Conservation (phyloP, 768 basidiomycete genomes). For the Sporobolomyces phaffii region DNA sequence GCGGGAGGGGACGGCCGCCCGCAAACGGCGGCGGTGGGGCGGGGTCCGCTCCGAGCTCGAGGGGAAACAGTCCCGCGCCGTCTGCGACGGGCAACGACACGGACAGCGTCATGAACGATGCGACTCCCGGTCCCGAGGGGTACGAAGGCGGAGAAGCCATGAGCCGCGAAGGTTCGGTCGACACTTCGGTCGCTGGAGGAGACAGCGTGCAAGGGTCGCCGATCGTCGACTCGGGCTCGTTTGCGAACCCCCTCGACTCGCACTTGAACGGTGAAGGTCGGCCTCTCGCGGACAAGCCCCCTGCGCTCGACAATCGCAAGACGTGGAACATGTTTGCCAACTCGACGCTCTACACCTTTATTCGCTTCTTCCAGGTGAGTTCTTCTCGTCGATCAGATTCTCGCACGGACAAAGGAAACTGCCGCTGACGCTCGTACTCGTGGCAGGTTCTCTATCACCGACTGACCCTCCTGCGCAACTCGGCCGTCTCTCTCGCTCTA, state of each 20-base stretch:
- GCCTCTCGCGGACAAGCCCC: constrained; percentile 15
- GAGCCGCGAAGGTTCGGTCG: constrained; percentile 14
- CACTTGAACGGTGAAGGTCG: constrained; percentile 3
- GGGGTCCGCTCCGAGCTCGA: constrained; percentile 32
- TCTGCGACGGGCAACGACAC: not conserved
- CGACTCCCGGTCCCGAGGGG: not conserved
- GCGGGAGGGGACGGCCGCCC: not conserved
- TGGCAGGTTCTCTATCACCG: constrained; percentile 79
- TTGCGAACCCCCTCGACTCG: not conserved
- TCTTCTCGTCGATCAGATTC: not conserved
- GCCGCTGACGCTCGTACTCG: not conserved
- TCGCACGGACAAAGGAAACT: too few species aligned
- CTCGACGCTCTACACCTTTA: constrained; percentile 59
- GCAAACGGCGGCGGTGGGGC: not conserved
- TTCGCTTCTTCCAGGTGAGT: constrained; percentile 81
- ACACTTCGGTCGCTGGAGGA: not conserved
- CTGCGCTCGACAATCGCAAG: not conserved
- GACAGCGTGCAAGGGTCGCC: not conserved
- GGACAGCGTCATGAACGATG: constrained; percentile 26
- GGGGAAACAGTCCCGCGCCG: constrained; percentile 18
- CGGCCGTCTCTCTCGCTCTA: constrained; percentile 31
- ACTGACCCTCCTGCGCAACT: constrained; percentile 69
- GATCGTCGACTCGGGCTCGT: not conserved
- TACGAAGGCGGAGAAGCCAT: constrained; percentile 8
- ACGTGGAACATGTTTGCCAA: constrained; percentile 63